Evolutionary conservation across 352 stramenopile species (phyloP), one percentile per base, ranked within the genome.

Genomic region (Paralagenidium karlingii): DNA sequence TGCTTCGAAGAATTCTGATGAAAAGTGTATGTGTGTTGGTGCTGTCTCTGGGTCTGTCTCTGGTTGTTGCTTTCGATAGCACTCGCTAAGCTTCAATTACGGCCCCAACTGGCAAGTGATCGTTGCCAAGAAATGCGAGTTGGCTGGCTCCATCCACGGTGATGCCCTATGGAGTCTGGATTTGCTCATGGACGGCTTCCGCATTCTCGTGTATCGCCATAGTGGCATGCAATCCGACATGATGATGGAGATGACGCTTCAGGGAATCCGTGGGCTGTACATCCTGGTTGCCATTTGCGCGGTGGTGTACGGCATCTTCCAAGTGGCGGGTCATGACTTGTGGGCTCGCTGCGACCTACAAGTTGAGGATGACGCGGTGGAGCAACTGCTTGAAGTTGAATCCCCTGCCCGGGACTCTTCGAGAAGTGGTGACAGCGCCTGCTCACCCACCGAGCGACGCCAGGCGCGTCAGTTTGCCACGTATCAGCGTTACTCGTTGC

Each of bases 81-180:
- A 82, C 27, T 66, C 68, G 42, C 37, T 88, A 30, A 82, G 61
- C n/a, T 63, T 60, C 34, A 24, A 18, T 8, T 80, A 82, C 46
- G 70, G 75, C 26, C 61, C 68, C 37, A 88, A 68, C 38, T 88
- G 75, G 75, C 75, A 88, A 47, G 53, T 65, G 27, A 41, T 80
- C 20, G 68, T 74, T 13, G 66, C 70, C 16, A 66, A 45, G 0
- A 64, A 54, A 12, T 55, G 59, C 10, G 70, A 85, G 10, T 42
- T 88, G 13, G 76, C 64, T 47, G 79, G 61, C 32, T 36, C 80
- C 34, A 60, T 67, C 24, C 71, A 80, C 31, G 54, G 47, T 12
- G 58, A 80, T 1, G 44, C 62, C 0, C 40, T 43, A 6, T 71
- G 58, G 6, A 55, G 69, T 27, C 56, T 45, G 1, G 70, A 88